A percentile compares a stretch with the other conserved stretches of the same genome.
phyloP scores from a whole-genome alignment of 345 rosid genomes.

The Noccaea caerulescens region DNA sequence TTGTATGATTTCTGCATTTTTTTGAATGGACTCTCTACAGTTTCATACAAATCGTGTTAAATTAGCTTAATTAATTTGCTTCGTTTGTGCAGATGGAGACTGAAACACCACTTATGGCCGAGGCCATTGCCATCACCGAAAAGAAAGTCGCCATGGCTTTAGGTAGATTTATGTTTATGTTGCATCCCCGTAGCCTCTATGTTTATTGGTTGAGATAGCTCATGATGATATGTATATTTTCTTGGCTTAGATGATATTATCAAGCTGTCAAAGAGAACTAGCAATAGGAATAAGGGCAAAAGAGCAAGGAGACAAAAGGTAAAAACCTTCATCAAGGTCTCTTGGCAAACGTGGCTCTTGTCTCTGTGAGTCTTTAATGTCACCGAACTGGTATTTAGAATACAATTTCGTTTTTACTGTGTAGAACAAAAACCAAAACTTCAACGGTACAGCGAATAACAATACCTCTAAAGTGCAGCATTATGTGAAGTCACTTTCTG shows the following conservation, averaged over 20 bases:
- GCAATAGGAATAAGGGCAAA: constrained; percentile 45
- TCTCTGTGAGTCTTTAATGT: background rate
- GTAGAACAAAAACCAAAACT: constrained; percentile 63
- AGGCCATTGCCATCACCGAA: constrained; percentile 70
- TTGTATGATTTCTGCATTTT: background rate
- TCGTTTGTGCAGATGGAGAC: constrained; percentile 58
- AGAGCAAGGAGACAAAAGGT: constrained; percentile 55
- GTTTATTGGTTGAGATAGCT: background rate
- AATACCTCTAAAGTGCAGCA: constrained; percentile 52
- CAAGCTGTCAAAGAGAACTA: constrained; percentile 68
- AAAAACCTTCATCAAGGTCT: constrained; percentile 21
- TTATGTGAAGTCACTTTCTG: constrained; percentile 62
- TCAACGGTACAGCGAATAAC: constrained; percentile 51
- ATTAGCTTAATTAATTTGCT: background rate
- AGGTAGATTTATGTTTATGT: constrained; percentile 49
- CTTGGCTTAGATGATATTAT: constrained; percentile 66
- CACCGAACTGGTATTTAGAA: background rate
- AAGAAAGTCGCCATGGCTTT: constrained; percentile 92
- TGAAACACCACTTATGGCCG: constrained; percentile 53
- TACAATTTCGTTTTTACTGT: constrained; percentile 7
- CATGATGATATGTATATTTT: constrained; percentile 5
- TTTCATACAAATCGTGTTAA: background rate
- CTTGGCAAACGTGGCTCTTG: background rate
- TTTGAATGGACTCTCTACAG: background rate
- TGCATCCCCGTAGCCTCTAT: background rate